Evolutionary conservation across 306 rosid species (phyloP).

Genomic region (Dalbergia cochinchinensis): DNA sequence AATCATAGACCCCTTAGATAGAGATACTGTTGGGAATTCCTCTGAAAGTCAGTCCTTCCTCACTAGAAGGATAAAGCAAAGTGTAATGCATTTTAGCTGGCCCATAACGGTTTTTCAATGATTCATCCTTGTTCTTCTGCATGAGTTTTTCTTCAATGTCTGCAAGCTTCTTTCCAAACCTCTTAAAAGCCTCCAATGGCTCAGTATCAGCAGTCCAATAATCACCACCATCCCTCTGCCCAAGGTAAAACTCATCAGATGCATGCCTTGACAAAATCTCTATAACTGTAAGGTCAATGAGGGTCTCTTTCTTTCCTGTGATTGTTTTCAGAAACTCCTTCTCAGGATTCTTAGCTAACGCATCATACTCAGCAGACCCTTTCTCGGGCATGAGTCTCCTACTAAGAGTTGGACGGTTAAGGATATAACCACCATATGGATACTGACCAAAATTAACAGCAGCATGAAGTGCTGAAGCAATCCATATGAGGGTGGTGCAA

Average conservation of each 20-base stretch:
- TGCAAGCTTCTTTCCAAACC: constrained; percentile 38
- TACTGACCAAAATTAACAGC: constrained; percentile 72
- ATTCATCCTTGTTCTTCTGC: constrained; percentile 26
- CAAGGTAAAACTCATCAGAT: constrained; percentile 65
- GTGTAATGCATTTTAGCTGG: constrained; percentile 73
- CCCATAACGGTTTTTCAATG: constrained; percentile 35
- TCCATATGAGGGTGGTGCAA: constrained; percentile 66
- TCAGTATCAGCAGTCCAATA: constrained; percentile 40
- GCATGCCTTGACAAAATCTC: constrained; percentile 76
- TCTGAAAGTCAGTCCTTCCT: constrained; percentile 65
- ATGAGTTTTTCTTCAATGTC: constrained; percentile 36
- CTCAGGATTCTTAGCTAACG: constrained; percentile 55
- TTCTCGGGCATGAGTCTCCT: constrained; percentile 62
- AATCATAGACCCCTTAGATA: background rate
- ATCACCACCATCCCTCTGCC: constrained; percentile 49
- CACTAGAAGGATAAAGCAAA: constrained; percentile 64
- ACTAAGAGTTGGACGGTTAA: constrained; percentile 69
- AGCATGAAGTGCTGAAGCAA: constrained; percentile 76
- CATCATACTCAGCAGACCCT: constrained; percentile 59
- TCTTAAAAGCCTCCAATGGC: constrained; percentile 45
- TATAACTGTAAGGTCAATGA: constrained; percentile 59
- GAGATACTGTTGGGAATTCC: constrained; percentile 84
- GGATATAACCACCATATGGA: constrained; percentile 72
- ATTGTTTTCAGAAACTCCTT: constrained; percentile 59
- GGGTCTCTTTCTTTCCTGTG: constrained; percentile 61